Conservation (phyloP, 2,329 filamentous ascomycete genomes). For the Bertia moriformis region DNA sequence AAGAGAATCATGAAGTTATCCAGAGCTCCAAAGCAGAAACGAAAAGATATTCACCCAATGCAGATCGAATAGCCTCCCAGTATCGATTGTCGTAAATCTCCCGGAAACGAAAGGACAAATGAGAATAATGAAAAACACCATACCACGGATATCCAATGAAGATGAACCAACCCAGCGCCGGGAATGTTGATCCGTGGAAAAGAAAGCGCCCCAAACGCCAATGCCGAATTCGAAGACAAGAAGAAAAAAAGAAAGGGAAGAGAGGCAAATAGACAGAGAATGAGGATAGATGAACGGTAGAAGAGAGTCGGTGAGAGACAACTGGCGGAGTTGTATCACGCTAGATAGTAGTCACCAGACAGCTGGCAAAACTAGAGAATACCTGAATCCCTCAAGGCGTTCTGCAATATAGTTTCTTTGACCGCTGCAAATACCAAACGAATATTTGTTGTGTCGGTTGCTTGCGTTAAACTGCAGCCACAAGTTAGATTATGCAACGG, state of each 20-base stretch:
- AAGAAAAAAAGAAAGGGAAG: background rate
- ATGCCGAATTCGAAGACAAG: background rate
- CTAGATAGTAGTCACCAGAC: background rate
- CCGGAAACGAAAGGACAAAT: background rate
- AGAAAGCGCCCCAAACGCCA: background rate
- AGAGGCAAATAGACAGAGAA: background rate
- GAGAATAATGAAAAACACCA: background rate
- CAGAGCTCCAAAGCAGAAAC: background rate
- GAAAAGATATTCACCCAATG: background rate
- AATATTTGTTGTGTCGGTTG: constrained; percentile 96
- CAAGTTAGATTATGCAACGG: background rate
- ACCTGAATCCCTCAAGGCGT: constrained; percentile 92
- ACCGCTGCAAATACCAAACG: constrained; percentile 94
- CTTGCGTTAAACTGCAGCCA: constrained; percentile 70
- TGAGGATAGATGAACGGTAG: background rate
- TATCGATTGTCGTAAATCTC: too few species aligned
- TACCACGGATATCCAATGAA: background rate
- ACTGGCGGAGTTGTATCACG: background rate
- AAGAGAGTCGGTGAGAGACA: background rate
- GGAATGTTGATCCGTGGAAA: background rate
- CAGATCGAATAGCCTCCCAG: background rate
- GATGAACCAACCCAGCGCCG: background rate
- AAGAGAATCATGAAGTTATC: too few species aligned
- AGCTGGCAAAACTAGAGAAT: constrained; percentile 51
- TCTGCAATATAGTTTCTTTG: constrained; percentile 97